A percentile compares a stretch with the other conserved stretches of the same genome.
These are phyloP conservation scores for Rhamnella rubrinervis DNA, from an alignment of 331 rosid species.

Conservation along the genomic window DNA sequence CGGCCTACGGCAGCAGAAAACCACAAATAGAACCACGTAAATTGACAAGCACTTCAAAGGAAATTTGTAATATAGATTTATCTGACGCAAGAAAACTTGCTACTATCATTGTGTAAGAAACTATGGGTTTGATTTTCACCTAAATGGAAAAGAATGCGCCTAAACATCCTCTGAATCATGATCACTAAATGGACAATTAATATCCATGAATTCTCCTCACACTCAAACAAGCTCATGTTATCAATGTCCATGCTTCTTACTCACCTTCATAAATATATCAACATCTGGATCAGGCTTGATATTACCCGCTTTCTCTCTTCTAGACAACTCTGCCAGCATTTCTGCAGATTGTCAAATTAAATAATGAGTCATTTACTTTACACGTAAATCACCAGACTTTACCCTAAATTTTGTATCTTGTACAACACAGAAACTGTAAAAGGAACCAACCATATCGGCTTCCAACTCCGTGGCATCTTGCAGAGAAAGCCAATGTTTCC, in stretches of 20 bases:
- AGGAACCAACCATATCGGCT: slow-evolving; percentile 45
- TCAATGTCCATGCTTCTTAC: neutral
- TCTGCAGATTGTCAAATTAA: slow-evolving; percentile 34
- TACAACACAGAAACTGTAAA: neutral
- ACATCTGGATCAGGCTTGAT: slow-evolving; percentile 63
- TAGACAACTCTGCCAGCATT: slow-evolving; percentile 46
- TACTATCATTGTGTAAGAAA: no score
- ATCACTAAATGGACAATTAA: neutral
- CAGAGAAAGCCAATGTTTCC: slow-evolving; percentile 66
- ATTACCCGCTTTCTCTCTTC: slow-evolving; percentile 54
- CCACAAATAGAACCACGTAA: neutral
- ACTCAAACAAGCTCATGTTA: neutral
- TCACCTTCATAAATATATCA: slow-evolving; percentile 71
- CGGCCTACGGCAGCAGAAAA: slow-evolving; percentile 33
- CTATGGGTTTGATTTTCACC: neutral
- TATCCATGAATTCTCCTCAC: neutral
- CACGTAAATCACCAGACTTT: neutral
- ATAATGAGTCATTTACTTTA: neutral
- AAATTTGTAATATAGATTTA: neutral
- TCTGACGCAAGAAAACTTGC: no score
- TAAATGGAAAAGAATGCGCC: neutral
- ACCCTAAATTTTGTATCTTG: neutral
- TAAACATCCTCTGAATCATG: neutral
- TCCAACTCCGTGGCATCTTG: slow-evolving; percentile 68
- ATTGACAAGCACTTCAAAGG: neutral